Evolutionary conservation across 192 early-diverging fungal species (phyloP).

Genomic region (Ambispora gerdemannii): DNA sequence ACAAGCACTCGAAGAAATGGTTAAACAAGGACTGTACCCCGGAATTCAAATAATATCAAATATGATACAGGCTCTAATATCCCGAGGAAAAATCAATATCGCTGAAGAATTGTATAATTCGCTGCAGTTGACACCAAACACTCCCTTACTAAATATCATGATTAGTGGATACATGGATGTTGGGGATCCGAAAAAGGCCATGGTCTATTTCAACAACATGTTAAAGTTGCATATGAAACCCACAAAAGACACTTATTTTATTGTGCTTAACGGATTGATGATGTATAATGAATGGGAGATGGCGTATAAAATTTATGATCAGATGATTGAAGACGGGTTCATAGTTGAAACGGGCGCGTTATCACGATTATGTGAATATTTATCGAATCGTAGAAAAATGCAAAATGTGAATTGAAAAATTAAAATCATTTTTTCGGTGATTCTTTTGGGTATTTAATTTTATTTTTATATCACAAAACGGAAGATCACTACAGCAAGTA

Average conservation of each 20-base stretch:
- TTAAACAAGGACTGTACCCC: background rate
- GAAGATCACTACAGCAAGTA: too few relatives aligned
- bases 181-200: background rate
- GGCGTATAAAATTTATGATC: constrained; percentile 13
- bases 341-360: background rate
- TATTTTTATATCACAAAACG: too few relatives aligned
- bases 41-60: constrained; percentile 3
- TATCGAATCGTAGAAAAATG: too few relatives aligned
- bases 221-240: background rate
- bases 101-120: constrained; percentile 22
- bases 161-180: constrained; percentile 14
- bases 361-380: constrained; percentile 10
- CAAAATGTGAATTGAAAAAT: too few relatives aligned
- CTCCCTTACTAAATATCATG: constrained; percentile 3
- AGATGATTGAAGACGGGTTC: constrained; percentile 2
- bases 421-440: too few relatives aligned
- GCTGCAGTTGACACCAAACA: background rate
- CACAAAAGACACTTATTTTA: background rate
- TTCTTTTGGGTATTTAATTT: too few relatives aligned
- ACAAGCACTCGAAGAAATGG: constrained; percentile 25
- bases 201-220: constrained; percentile 5
- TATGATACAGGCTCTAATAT: constrained; percentile 11
- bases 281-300: background rate
- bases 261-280: constrained; percentile 9
- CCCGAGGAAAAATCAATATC: background rate